Evolutionary conservation across 768 basidiomycete species (phyloP), one percentile per base, ranked within the genome.

Genomic region (Termitomyces sp.): DNA sequence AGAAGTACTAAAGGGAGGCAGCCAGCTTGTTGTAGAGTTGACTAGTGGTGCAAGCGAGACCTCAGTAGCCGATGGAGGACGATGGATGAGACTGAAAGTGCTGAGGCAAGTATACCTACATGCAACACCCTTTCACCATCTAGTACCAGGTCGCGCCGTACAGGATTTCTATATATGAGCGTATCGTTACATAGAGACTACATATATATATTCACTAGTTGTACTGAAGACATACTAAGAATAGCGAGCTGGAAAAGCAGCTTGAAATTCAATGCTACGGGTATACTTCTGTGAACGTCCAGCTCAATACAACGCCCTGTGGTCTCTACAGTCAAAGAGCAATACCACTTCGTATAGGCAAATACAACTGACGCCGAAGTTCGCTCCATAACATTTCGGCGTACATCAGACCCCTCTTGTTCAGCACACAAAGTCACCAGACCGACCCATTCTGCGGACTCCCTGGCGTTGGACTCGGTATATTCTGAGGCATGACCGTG

Each of bases 1-100:
- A 1, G 75, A 77, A 14, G 75, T 69, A 15, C 67, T 89, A 49
- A 78, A 73, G 59, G 82, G 80, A 17, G 86, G 86, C 33, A 79
- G 74, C 57, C 47, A 48, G 26, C 40, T 52, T 26, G 50, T 52
- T 41, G 50, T 42, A 1, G 50, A 52, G 50, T 42, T 52, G 50
- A 30, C 23, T 17, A n/a, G 19, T 17, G 26, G 50, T 8, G 19
- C 6, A 5, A 40, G n/a, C 26, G 38, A 52, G 23, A 52, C n/a
- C 38, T n/a, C n/a, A n/a, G 17, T 5, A 17, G 21, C 37, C 37
- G 53, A 54, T 23, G 53, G 53, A 23, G 23, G 23, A 23, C 23
- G 1, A 23, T 23, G 12, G 38, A 54, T 17, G 44, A 41, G 15
- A 54, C 53, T n/a, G 44, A 54, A 19, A 54, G 53, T 38, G 53